phyloP scores from a whole-genome alignment of 1,284 basidiomycete genomes.

The Mixia osmundae region DNA sequence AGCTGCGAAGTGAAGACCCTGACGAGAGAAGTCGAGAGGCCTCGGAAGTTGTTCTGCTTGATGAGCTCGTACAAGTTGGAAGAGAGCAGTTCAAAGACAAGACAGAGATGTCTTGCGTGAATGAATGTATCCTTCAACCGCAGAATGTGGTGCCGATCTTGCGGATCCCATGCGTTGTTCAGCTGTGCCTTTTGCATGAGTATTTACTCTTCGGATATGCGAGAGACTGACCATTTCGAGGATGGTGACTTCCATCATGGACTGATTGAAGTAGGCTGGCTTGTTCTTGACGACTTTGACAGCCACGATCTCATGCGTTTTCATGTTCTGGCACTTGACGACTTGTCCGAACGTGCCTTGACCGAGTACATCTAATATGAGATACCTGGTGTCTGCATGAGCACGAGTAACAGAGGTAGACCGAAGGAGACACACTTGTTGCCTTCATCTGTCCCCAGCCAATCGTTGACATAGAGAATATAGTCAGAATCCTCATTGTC shows the following conservation, averaged over 20 bases:
- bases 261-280: slow-evolving; percentile 96
- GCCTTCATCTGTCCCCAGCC: slow-evolving; percentile 53
- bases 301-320: slow-evolving; percentile 91
- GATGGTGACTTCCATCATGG: slow-evolving; percentile 99
- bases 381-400: slow-evolving; percentile 36
- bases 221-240: slow-evolving; percentile 52
- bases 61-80: slow-evolving; percentile 98
- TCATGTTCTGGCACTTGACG: slow-evolving; percentile 99
- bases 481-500: slow-evolving; percentile 97
- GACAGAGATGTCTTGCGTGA: slow-evolving; percentile 82
- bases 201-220: not conserved
- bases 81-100: slow-evolving; percentile 90
- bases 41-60: slow-evolving; percentile 99
- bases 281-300: slow-evolving; percentile 99
- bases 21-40: slow-evolving; percentile 82
- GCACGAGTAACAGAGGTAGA: slow-evolving; percentile 1
- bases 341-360: slow-evolving; percentile 99
- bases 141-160: slow-evolving; percentile 89
- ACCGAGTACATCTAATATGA: slow-evolving; percentile 91
- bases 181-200: slow-evolving; percentile 30
- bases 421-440: slow-evolving; percentile 42
- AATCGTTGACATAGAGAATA: slow-evolving; percentile 90
- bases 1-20: slow-evolving; percentile 94
- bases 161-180: slow-evolving; percentile 73
- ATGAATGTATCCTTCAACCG: slow-evolving; percentile 91